Conservation (phyloP, 2,329 filamentous ascomycete genomes). For the Blastomyces emzantsi region DNA sequence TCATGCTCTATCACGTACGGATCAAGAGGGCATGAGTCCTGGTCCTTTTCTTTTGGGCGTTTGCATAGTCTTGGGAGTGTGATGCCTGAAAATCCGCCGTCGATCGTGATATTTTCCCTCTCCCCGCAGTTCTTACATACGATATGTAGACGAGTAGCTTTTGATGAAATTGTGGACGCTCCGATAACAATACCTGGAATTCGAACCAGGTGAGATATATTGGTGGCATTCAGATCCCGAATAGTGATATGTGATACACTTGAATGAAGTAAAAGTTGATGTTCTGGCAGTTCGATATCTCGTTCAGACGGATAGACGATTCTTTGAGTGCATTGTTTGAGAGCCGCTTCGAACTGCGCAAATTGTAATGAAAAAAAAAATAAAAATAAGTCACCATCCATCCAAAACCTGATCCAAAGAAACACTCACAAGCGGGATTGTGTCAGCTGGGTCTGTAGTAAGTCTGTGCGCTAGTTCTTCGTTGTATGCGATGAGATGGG, state of each 20-base stretch:
- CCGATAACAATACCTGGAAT: constrained; percentile 98
- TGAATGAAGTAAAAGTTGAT: constrained; percentile 92
- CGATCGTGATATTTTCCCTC: constrained; percentile 59
- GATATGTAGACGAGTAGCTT: constrained; percentile 77
- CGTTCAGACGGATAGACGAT: constrained; percentile 77
- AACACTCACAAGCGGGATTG: constrained; percentile 73
- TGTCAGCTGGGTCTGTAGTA: constrained; percentile 79
- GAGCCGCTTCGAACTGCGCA: constrained; percentile 72
- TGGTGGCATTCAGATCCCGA: constrained; percentile 83
- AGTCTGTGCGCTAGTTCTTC: constrained; percentile 88
- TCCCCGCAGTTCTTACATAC: constrained; percentile 82
- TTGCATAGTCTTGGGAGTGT: constrained; percentile 73
- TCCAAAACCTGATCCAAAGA: not conserved
- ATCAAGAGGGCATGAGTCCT: constrained; percentile 76
- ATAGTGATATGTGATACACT: constrained; percentile 86
- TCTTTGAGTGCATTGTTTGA: constrained; percentile 83
- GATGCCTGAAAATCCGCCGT: constrained; percentile 80
- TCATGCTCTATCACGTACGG: constrained; percentile 96
- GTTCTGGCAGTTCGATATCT: constrained; percentile 66
- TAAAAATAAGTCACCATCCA: not conserved
- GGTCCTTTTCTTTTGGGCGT: constrained; percentile 49
- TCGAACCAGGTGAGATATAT: constrained; percentile 87
- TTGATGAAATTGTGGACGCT: constrained; percentile 91
- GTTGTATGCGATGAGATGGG: constrained; percentile 90
- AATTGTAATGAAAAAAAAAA: constrained; percentile 8